Evolutionary conservation across 257 asterid species (phyloP).

Genomic region (Asclepias syriaca): DNA sequence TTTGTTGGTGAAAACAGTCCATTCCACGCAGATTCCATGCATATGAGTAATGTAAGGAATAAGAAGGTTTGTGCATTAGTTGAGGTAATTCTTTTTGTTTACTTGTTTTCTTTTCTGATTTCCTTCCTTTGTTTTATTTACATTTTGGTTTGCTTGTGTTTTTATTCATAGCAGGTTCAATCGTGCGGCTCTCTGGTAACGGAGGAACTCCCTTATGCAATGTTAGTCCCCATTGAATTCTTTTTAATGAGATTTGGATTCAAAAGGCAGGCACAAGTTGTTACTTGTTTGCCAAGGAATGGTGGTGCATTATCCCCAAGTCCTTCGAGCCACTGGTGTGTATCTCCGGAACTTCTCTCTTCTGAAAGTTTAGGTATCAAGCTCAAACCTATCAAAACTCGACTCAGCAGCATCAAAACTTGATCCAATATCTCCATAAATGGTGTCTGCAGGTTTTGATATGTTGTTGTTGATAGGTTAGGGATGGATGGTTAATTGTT

Average conservation of each 20-base stretch:
- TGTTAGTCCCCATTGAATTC: slow-evolving; percentile 67
- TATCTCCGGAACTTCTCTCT: slow-evolving; percentile 21
- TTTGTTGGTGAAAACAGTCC: slow-evolving; percentile 73
- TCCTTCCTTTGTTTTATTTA: not conserved
- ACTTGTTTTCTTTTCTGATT: not conserved
- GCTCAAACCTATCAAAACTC: slow-evolving; percentile 28
- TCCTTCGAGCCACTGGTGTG: slow-evolving; percentile 21
- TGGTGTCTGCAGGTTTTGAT: not conserved
- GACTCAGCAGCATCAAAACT: slow-evolving; percentile 3
- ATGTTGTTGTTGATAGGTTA: not conserved
- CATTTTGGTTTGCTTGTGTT: not conserved
- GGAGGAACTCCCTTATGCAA: slow-evolving; percentile 76
- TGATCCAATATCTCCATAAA: not conserved
- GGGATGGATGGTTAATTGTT: too few species aligned
- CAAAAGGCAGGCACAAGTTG: slow-evolving; percentile 28
- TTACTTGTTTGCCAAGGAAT: slow-evolving; percentile 4
- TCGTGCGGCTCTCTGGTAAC: slow-evolving; percentile 73
- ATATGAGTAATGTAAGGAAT: slow-evolving; percentile 60
- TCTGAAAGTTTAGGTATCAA: slow-evolving; percentile 21
- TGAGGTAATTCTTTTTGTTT: slow-evolving; percentile 41
- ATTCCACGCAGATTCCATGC: slow-evolving; percentile 64
- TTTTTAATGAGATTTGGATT: slow-evolving; percentile 66
- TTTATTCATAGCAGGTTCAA: slow-evolving; percentile 41
- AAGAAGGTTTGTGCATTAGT: slow-evolving; percentile 63
- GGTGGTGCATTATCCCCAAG: slow-evolving; percentile 1